These are phyloP conservation scores for Cornus florida DNA, from an alignment of 148 eudicot species.

Conservation along the genomic window DNA sequence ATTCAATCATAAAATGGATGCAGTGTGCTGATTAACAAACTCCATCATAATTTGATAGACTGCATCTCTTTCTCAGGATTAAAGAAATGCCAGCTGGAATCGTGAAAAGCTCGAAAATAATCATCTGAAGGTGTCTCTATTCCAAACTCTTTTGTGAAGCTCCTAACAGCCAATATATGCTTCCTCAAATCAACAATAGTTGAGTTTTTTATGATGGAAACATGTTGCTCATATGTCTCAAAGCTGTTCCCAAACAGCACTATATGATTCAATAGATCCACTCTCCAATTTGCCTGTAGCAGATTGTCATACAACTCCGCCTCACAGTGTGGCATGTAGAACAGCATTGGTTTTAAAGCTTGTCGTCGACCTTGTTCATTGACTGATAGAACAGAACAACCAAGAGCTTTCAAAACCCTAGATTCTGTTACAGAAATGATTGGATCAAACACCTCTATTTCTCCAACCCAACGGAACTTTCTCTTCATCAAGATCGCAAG, in stretches of 20 bases:
- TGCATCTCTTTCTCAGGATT: slow-evolving; percentile 33
- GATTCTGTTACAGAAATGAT: slow-evolving; percentile 65
- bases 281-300: slow-evolving; percentile 63
- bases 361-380: slow-evolving; percentile 71
- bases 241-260: slow-evolving; percentile 75
- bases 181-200: slow-evolving; percentile 35
- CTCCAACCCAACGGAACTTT: slow-evolving; percentile 65
- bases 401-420: slow-evolving; percentile 55
- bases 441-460: slow-evolving; percentile 78
- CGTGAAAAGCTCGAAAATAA: slow-evolving; percentile 64
- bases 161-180: slow-evolving; percentile 53
- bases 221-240: slow-evolving; percentile 48
- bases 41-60: not conserved
- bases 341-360: slow-evolving; percentile 53
- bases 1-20: not conserved
- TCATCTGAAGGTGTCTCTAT: slow-evolving; percentile 48
- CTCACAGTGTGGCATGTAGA: slow-evolving; percentile 94
- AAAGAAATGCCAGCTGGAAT: slow-evolving; percentile 80
- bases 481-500: slow-evolving; percentile 74
- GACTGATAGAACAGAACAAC: slow-evolving; percentile 57
- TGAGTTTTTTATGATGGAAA: slow-evolving; percentile 36
- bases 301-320: slow-evolving; percentile 78
- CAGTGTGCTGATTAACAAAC: not conserved
- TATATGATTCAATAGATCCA: slow-evolving; percentile 39
- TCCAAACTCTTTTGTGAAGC: slow-evolving; percentile 47